phyloP scores from a whole-genome alignment of 1,284 basidiomycete species.

The Sporisorium graminicola region DNA sequence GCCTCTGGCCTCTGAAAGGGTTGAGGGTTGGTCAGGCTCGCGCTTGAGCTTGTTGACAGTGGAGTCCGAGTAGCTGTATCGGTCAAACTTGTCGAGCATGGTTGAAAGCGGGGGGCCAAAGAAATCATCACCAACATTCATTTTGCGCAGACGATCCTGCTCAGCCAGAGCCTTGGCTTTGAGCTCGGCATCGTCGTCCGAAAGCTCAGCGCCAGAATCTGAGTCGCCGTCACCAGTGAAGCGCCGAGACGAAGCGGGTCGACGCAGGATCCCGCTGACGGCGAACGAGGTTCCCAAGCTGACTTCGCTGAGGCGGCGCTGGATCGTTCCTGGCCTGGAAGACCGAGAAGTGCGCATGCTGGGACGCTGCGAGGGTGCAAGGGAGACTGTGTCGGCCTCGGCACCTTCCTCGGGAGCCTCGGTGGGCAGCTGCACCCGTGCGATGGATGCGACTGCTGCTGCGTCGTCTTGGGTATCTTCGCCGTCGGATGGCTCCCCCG shows the following conservation, averaged over 20 bases:
- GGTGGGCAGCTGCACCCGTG: slow-evolving; percentile 6
- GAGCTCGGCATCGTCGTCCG: slow-evolving; percentile 59
- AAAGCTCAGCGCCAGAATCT: slow-evolving; percentile 45
- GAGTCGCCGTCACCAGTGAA: slow-evolving; percentile 45
- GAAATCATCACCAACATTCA: slow-evolving; percentile 67
- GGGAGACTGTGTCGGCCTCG: slow-evolving; percentile 16
- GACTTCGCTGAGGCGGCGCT: slow-evolving; percentile 55
- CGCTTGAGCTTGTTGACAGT: slow-evolving; percentile 37
- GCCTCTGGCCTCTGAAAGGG: neutral
- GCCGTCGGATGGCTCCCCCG: neutral
- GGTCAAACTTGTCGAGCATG: slow-evolving; percentile 57
- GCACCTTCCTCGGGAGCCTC: slow-evolving; percentile 6
- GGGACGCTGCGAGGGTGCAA: slow-evolving; percentile 29
- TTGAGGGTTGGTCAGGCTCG: slow-evolving; percentile 7
- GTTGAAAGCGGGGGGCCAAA: slow-evolving; percentile 56
- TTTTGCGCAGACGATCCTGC: slow-evolving; percentile 59
- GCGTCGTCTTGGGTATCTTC: slow-evolving; percentile 22
- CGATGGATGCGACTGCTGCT: slow-evolving; percentile 15
- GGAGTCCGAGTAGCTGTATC: slow-evolving; percentile 44
- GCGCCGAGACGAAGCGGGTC: slow-evolving; percentile 16
- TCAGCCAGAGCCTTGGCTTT: slow-evolving; percentile 54
- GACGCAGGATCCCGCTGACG: slow-evolving; percentile 51
- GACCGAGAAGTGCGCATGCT: slow-evolving; percentile 33
- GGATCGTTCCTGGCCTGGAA: slow-evolving; percentile 42
- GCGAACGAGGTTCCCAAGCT: slow-evolving; percentile 61